These are phyloP conservation scores for Trichoderma sp. DNA, from an alignment of 2,329 filamentous ascomycete species.

Conservation along the genomic window DNA sequence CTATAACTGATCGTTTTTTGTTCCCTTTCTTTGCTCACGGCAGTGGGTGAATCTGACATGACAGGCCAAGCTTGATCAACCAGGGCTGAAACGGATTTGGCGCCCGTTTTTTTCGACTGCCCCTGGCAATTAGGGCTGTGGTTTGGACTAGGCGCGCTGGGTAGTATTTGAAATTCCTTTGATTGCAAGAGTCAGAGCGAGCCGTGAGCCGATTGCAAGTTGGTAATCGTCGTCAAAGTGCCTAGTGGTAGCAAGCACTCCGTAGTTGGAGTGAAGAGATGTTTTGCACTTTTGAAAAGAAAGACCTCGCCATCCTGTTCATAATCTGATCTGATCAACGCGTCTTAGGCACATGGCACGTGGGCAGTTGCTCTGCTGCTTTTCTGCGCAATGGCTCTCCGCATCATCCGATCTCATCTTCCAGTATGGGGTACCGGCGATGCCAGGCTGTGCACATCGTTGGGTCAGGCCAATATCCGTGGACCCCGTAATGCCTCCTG, in stretches of 20 bases:
- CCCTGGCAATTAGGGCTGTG: constrained; percentile 13
- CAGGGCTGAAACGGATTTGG: constrained; percentile 8
- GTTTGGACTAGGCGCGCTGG: background rate
- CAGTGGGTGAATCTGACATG: constrained; percentile 7
- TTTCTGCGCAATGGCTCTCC: background rate
- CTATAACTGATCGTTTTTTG: background rate
- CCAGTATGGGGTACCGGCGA: background rate
- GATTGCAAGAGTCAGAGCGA: background rate
- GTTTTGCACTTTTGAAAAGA: background rate
- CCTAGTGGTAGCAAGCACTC: background rate
- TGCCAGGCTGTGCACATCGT: background rate
- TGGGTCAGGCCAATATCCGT: background rate
- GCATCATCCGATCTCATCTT: background rate
- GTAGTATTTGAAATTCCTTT: background rate
- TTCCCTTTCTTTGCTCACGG: background rate
- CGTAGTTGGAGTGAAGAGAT: background rate
- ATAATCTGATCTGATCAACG: background rate
- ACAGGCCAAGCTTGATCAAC: background rate
- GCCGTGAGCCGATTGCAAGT: background rate
- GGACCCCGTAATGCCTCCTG: background rate
- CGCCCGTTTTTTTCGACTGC: constrained; percentile 2
- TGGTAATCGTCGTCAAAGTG: background rate
- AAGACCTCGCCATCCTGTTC: background rate
- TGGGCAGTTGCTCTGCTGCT: background rate
- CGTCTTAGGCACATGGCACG: background rate